Base-by-base conservation (phyloP, 805 yeast species). In the Yarrowia alimentaria region DNA sequence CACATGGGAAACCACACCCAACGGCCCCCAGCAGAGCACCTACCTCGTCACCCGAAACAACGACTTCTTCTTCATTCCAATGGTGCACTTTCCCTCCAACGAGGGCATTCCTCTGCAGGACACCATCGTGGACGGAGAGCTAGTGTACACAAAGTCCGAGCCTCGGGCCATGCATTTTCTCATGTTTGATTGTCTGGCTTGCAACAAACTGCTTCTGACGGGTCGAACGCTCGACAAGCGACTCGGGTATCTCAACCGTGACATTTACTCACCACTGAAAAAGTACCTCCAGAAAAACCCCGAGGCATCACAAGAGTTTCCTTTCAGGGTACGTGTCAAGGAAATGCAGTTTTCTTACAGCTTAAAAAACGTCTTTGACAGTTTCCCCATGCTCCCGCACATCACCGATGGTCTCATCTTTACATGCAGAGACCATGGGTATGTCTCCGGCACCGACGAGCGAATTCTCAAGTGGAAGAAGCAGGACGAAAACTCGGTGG, bases 401-500 rank as follows among this genome's bases (percentile, higher is more conserved):
- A 84, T 85, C 53, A 81, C 93, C 3, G 99, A 93, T 68, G 99
- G 99, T 1, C 74, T 93, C 20, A 87, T 93, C 54, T 86, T 89
- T 65, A 93, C 99, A 1, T 87, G 95, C 57, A 84, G 94, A 34
- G 87, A 80, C 49, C 79, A 91, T 1, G 94, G 96, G 0, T 93
- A 93, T 67, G 73, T 79, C 3, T 79, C 82, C 56, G 98, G 98
- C 11, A 91, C 98, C 1, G 98, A 93, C 65, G 75, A 79, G 0
- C 79, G 88, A 6, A 71, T 93, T 43, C 69, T 93, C 51, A 93
- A 94, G 67, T 93, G 99, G 99, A 93, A 93, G 62, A 98, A 99
- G 2, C 87, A 95, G 10, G 86, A 86, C 56, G 99, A 91, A 65
- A 94, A 93, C 60, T 84, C 97, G 0, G 79, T 94, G 34, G 99